Conservation (phyloP, 768 basidiomycete species). For the Lentinus brumalis region DNA sequence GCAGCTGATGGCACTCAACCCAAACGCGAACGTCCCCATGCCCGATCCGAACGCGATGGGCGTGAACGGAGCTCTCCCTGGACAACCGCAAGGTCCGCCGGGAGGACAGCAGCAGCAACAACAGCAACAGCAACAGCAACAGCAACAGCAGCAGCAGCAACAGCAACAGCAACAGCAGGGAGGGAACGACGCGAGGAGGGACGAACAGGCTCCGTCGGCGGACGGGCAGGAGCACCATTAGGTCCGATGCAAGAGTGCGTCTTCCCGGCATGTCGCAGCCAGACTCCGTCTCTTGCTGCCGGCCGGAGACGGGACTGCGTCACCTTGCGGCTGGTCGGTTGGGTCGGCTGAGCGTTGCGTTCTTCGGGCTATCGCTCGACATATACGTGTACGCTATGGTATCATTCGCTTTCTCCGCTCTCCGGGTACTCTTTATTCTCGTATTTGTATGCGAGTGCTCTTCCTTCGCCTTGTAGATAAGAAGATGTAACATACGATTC, state of each 20-base stretch:
- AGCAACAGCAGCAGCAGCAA: neutral
- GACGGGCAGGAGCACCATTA: slow-evolving; percentile 18
- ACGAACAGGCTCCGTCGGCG: slow-evolving; percentile 8
- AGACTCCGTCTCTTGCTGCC: neutral
- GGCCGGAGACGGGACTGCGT: no score
- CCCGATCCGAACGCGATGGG: slow-evolving; percentile 1
- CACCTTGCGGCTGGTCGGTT: no score
- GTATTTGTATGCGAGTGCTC: neutral
- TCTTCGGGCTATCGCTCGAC: no score
- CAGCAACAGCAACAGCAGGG: slow-evolving; percentile 5
- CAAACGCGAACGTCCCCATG: slow-evolving; percentile 11
- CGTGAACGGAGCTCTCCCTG: slow-evolving; percentile 1
- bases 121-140: slow-evolving; percentile 3
- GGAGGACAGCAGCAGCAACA: neutral
- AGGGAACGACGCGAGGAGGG: neutral
- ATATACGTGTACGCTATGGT: no score
- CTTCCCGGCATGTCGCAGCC: neutral
- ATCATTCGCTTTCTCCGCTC: neutral
- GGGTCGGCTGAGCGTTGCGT: no score
- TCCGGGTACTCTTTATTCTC: neutral
- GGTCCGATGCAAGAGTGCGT: neutral
- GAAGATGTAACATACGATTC: neutral
- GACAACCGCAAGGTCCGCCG: neutral
- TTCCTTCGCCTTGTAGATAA: neutral
- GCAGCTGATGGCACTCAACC: slow-evolving; percentile 21